A percentile compares a stretch with the other conserved stretches of the same genome.
Conservation (phyloP, 1,139 yeast genomes). For the Kodamaea sp. region DNA sequence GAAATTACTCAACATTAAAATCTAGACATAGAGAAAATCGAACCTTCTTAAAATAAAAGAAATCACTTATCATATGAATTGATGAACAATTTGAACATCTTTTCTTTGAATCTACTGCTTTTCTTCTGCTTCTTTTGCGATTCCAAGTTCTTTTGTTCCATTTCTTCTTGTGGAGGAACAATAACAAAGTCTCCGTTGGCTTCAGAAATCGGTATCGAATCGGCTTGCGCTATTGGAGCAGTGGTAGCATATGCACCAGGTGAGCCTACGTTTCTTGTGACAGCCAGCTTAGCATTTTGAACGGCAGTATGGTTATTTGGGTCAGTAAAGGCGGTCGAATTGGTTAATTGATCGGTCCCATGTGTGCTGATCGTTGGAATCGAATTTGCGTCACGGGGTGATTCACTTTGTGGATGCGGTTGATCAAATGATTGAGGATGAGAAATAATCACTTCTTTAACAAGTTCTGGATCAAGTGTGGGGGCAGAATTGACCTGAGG, state of each 20-base stretch:
- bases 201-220: too few species aligned
- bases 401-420: background rate
- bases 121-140: slow-evolving; percentile 8
- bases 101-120: slow-evolving; percentile 29
- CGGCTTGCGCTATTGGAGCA: too few species aligned
- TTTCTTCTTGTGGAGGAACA: background rate
- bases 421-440: background rate
- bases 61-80: slow-evolving; percentile 25
- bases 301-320: slow-evolving; percentile 2
- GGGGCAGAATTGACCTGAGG: too few species aligned
- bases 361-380: slow-evolving; percentile 10
- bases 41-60: too few species aligned
- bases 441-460: background rate
- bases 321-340: slow-evolving; percentile 14
- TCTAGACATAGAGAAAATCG: too few species aligned
- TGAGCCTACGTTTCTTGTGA: too few species aligned
- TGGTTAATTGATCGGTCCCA: slow-evolving; percentile 10
- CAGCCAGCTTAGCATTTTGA: too few species aligned
- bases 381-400: slow-evolving; percentile 3
- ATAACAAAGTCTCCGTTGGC: too few species aligned
- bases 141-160: slow-evolving; percentile 3
- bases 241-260: too few species aligned
- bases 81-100: slow-evolving; percentile 35
- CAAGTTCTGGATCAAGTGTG: too few species aligned
- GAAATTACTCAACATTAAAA: too few species aligned